phyloP scores from a whole-genome alignment of 805 yeast genomes.

The Cyberlindnera bimundalis region DNA sequence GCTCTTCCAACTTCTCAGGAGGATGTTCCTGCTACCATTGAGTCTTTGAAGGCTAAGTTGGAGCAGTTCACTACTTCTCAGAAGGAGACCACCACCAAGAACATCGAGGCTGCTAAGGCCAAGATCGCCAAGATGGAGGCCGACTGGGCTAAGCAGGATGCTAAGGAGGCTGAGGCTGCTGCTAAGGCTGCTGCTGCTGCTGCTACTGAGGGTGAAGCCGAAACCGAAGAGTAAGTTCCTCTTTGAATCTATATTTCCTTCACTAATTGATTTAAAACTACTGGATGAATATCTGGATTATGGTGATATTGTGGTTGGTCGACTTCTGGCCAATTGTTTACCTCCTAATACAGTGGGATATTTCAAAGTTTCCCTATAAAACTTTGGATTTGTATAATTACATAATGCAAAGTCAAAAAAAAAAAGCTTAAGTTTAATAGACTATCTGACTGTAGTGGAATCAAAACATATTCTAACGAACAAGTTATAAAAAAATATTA shows the following conservation, averaged over 20 bases:
- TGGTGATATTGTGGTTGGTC: no score
- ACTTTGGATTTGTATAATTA: no score
- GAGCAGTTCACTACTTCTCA: conserved; percentile 65
- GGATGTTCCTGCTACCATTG: conserved; percentile 63
- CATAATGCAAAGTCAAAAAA: no score
- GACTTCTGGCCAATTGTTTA: no score
- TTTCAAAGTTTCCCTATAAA: no score
- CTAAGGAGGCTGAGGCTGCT: conserved; percentile 28
- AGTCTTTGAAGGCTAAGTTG: conserved; percentile 68
- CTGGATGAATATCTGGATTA: neutral
- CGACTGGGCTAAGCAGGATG: conserved; percentile 45
- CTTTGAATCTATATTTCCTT: neutral
- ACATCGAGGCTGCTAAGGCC: conserved; percentile 72
- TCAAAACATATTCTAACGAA: no score
- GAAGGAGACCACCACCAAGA: conserved; percentile 75
- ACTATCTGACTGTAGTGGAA: no score
- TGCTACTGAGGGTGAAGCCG: conserved; percentile 12
- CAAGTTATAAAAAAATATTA: no score
- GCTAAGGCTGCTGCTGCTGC: conserved; percentile 15
- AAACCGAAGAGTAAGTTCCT: conserved; percentile 14
- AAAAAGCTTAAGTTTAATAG: no score
- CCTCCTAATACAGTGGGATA: no score
- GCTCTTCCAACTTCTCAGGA: conserved; percentile 75
- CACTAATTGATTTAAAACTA: neutral
- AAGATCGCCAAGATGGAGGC: conserved; percentile 68